Conservation (phyloP, 305 asterid species). For the Fraxinus xanthoxyloides region DNA sequence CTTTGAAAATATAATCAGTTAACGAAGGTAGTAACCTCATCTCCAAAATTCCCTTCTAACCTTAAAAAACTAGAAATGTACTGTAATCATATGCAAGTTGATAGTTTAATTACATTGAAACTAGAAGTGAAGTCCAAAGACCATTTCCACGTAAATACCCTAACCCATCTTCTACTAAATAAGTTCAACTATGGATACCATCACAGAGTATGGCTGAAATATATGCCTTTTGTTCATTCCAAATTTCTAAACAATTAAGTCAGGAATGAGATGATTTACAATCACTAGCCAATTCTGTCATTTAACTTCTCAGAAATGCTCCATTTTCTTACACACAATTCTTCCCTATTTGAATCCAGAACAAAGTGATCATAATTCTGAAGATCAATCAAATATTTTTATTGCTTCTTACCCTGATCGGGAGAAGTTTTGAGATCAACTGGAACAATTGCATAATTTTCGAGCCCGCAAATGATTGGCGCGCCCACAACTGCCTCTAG, state of each 20-base stretch:
- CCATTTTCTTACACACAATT: neutral
- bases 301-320: neutral
- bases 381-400: neutral
- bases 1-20: neutral
- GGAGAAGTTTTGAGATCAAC: constrained; percentile 72
- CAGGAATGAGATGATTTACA: constrained; percentile 8
- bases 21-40: neutral
- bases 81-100: neutral
- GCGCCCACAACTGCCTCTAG: constrained; percentile 66
- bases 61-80: neutral
- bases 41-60: constrained; percentile 6
- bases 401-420: constrained; percentile 60
- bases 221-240: neutral
- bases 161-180: neutral
- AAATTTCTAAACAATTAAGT: neutral
- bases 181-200: neutral
- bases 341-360: constrained; percentile 9
- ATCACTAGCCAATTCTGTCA: neutral
- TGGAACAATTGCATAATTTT: constrained; percentile 90
- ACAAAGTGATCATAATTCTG: constrained; percentile 1
- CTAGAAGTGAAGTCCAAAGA: neutral
- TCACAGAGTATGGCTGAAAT: neutral
- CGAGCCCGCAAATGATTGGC: constrained; percentile 83
- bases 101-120: neutral
- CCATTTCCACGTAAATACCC: neutral